Conservation (phyloP, 2,329 filamentous ascomycete genomes). For the Leptographium galeiforme region DNA sequence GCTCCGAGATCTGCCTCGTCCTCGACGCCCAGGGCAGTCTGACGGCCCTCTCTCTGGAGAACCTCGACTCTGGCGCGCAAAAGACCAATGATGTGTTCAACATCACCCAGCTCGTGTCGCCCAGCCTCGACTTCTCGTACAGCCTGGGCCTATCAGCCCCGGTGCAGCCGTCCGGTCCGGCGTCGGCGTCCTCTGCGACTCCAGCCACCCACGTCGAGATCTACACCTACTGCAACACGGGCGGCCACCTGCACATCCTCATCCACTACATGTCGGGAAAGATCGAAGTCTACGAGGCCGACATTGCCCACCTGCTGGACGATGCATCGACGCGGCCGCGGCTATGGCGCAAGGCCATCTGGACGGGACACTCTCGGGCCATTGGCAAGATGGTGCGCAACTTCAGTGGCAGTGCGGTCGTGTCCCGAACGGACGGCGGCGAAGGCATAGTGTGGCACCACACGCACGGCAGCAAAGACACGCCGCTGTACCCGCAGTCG, state of each 20-base stretch:
- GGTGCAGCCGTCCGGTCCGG: conserved; percentile 3
- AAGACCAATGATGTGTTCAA: conserved; percentile 65
- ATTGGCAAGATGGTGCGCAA: conserved; percentile 82
- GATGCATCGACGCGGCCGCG: conserved; percentile 48
- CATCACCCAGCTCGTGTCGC: conserved; percentile 60
- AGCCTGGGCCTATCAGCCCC: conserved; percentile 10
- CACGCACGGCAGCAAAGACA: conserved; percentile 33
- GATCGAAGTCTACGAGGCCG: conserved; percentile 68
- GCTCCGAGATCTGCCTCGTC: conserved; percentile 75
- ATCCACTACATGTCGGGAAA: conserved; percentile 76
- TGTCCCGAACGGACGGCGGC: conserved; percentile 66
- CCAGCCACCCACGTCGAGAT: conserved; percentile 46
- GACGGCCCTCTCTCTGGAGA: conserved; percentile 87
- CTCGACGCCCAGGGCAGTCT: conserved; percentile 74
- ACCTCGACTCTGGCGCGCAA: conserved; percentile 58
- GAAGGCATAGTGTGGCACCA: conserved; percentile 80
- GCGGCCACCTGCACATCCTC: conserved; percentile 57
- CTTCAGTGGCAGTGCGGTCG: conserved; percentile 63
- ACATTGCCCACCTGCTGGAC: conserved; percentile 70
- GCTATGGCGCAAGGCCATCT: conserved; percentile 49
- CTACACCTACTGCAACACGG: conserved; percentile 55
- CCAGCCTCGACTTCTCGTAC: conserved; percentile 31
- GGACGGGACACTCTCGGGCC: conserved; percentile 72
- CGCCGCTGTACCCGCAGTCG: conserved; percentile 24
- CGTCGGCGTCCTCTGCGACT: background rate